phyloP scores from a whole-genome alignment of 2,329 filamentous ascomycete species.

The Verticillium dahliae region DNA sequence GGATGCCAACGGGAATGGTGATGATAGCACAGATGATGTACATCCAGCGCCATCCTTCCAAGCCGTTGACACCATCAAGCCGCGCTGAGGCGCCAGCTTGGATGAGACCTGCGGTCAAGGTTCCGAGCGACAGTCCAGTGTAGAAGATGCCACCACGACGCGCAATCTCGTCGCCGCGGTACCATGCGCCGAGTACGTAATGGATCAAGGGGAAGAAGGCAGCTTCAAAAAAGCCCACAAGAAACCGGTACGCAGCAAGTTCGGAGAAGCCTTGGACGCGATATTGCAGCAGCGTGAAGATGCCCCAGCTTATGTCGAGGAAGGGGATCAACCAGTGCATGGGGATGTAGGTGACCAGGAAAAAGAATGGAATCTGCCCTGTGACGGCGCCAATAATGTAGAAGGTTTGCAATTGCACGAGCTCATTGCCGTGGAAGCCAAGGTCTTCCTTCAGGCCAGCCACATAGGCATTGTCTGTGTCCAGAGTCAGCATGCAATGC shows the following conservation, averaged over 20 bases:
- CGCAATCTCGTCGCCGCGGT: constrained; percentile 18
- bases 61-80: constrained; percentile 35
- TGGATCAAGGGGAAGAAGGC: constrained; percentile 33
- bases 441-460: constrained; percentile 46
- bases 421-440: constrained; percentile 42
- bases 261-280: constrained; percentile 41
- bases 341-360: constrained; percentile 37
- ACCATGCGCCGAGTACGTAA: constrained; percentile 27
- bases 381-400: constrained; percentile 42
- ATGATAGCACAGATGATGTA: constrained; percentile 48
- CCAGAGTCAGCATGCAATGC: background rate
- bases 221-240: constrained; percentile 47
- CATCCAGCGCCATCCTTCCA: constrained; percentile 50
- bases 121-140: constrained; percentile 42
- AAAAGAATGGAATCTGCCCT: constrained; percentile 45
- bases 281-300: constrained; percentile 51
- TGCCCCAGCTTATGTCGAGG: constrained; percentile 46
- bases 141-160: constrained; percentile 29
- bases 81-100: constrained; percentile 32
- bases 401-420: constrained; percentile 48
- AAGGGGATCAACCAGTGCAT: constrained; percentile 45
- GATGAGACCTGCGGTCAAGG: constrained; percentile 44
- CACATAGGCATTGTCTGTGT: constrained; percentile 45
- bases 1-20: constrained; percentile 45
- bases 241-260: constrained; percentile 44